These are phyloP conservation scores for Cenococcum geophilum DNA, from an alignment of 495 filamentous ascomycete genomes.

Conservation along the genomic window DNA sequence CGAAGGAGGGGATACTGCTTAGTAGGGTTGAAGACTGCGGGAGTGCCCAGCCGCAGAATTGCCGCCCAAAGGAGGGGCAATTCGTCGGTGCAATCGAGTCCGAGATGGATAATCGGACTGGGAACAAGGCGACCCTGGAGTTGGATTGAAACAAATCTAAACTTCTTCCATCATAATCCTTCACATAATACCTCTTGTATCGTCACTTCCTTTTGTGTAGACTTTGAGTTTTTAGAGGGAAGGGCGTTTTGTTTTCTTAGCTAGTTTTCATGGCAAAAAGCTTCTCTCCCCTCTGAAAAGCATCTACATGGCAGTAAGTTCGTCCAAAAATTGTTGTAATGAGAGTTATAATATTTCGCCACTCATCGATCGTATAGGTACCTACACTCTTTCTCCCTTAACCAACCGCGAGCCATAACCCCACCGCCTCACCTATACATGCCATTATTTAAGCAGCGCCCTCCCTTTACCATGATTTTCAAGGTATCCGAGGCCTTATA, in stretches of 20 bases:
- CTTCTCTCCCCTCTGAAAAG: too few relatives aligned
- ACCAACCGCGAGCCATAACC: conserved; percentile 44
- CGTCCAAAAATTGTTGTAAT: too few relatives aligned
- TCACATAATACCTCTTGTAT: too few relatives aligned
- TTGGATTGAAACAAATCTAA: background rate
- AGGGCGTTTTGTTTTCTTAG: too few relatives aligned
- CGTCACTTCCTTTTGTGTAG: too few relatives aligned
- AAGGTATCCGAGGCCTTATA: conserved; percentile 57
- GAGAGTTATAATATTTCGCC: background rate
- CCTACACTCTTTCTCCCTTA: conserved; percentile 45
- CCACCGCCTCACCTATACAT: conserved; percentile 4
- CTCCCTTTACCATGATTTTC: conserved; percentile 53
- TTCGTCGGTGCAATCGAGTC: background rate
- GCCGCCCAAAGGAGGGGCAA: conserved; percentile 3
- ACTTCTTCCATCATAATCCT: too few relatives aligned
- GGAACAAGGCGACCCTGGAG: background rate
- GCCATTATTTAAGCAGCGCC: conserved; percentile 46
- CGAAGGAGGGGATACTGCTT: background rate
- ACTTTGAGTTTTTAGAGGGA: too few relatives aligned
- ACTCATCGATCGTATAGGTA: conserved; percentile 14
- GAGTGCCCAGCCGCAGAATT: background rate
- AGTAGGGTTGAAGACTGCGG: background rate
- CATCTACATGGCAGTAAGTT: too few relatives aligned
- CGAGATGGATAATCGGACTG: background rate
- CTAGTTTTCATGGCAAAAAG: too few relatives aligned